Evolutionary conservation across 2,329 filamentous ascomycete genomes (phyloP), one percentile per base, ranked within the genome.

Genomic region (Cladophialophora bantiana): DNA sequence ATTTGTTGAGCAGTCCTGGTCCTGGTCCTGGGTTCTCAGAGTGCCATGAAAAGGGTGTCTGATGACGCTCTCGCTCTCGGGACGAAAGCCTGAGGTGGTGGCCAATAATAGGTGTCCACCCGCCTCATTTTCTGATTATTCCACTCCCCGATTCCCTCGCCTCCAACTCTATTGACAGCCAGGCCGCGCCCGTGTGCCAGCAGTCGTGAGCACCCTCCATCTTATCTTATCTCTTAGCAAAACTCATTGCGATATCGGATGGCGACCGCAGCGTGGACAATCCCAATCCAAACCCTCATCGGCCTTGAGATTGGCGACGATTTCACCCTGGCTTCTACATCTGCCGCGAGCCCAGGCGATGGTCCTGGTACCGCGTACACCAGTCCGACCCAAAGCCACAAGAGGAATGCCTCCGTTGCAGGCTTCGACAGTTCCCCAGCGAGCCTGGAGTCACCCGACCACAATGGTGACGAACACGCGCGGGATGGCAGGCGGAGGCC

Each of bases 401-500:
- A 82, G 74, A 79, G 81, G 68, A 80, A 79, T 76, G 74, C 77
- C 60, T 77, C 75, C 56, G 74, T 78, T 63, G 78, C 80, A 57
- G 81, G 79, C 45, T 75, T 82, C 54, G 81, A 83, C 64, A 82
- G 80, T 71, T 83, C 81, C 18, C 81, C 81, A 9, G 79, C 78
- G 20, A 83, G 81, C 72, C 74, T 79, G 31, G 72, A 72, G 56
- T 73, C 72, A 54, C 68, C 67, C 7, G 71, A 74, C 34, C 52
- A 62, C 26, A 79, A 82, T 55, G 81, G 80, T 71, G 75, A 75
- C 64, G 80, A 82, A 34, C 83, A 83, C 48, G 76, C 75, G 53
- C 79, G 64, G 32, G 68, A 36, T 71, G 69, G 55, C 76, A 78
- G 52, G 80, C 82, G 68, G 80, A 82, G 65, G 79, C 82, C 82